Evolutionary conservation across 768 basidiomycete species (phyloP).

Genomic region (Mycena sanguinolenta): DNA sequence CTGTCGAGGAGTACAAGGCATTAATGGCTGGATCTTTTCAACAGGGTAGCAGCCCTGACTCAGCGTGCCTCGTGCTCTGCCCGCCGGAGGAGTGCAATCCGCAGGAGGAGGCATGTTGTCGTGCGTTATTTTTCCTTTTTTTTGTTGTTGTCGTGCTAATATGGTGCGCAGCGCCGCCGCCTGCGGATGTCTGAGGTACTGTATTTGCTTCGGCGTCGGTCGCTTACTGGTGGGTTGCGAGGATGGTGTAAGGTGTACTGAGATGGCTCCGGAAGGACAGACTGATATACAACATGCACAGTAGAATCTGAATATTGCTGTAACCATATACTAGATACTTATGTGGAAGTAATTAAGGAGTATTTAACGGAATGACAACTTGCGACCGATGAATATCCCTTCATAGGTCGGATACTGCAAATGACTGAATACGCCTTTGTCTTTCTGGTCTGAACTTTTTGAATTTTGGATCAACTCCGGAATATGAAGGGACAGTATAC

Average conservation of each 20-base stretch:
- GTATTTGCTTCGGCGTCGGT: not conserved
- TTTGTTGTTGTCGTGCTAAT: not conserved
- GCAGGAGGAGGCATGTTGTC: constrained; percentile 29
- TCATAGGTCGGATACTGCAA: too few relatives aligned
- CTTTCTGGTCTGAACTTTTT: too few relatives aligned
- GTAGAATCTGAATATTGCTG: not conserved
- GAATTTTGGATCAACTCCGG: too few relatives aligned
- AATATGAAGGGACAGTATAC: too few relatives aligned
- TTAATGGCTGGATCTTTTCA: too few relatives aligned
- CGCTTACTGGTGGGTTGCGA: not conserved
- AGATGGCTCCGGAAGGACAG: not conserved
- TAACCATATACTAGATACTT: not conserved
- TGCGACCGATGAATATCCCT: too few relatives aligned
- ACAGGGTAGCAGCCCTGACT: constrained; percentile 5
- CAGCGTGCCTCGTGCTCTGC: constrained; percentile 31
- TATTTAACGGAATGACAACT: not conserved
- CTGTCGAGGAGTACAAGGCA: not conserved
- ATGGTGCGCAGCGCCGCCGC: not conserved
- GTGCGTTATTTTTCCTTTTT: constrained; percentile 15
- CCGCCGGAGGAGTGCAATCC: constrained; percentile 33
- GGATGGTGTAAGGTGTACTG: not conserved
- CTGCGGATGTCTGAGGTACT: not conserved
- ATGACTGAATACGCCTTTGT: too few relatives aligned
- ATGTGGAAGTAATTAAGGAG: not conserved
- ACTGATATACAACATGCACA: not conserved